Evolutionary conservation across 2,329 filamentous ascomycete genomes (phyloP).

Genomic region (Arthrobotrys sinensis): DNA sequence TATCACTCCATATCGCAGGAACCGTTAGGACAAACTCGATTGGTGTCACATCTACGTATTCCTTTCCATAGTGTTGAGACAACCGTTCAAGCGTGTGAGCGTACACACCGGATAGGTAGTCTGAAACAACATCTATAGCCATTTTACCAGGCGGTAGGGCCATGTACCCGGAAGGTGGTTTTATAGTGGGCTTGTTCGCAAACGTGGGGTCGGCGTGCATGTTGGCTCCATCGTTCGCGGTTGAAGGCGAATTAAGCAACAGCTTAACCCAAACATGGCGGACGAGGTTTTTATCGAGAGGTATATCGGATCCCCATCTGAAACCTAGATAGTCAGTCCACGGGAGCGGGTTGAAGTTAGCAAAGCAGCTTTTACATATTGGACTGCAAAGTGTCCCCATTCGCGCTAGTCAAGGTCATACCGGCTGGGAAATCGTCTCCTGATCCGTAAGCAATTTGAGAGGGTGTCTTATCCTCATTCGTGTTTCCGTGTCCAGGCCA

Average conservation of each 20-base stretch:
- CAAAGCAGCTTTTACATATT: neutral
- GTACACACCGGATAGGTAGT: slow-evolving; percentile 71
- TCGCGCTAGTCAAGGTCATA: neutral
- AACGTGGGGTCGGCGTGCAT: slow-evolving; percentile 60
- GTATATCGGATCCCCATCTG: slow-evolving; percentile 60
- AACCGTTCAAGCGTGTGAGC: slow-evolving; percentile 70
- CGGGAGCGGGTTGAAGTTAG: neutral
- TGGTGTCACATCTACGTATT: slow-evolving; percentile 69
- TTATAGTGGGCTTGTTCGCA: slow-evolving; percentile 47
- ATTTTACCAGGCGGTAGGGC: slow-evolving; percentile 63
- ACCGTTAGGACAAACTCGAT: slow-evolving; percentile 74
- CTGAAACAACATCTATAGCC: slow-evolving; percentile 67
- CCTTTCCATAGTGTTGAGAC: slow-evolving; percentile 68
- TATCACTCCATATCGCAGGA: slow-evolving; percentile 74
- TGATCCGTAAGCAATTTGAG: slow-evolving; percentile 53
- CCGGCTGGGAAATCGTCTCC: slow-evolving; percentile 55
- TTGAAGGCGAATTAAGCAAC: slow-evolving; percentile 57
- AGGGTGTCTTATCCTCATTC: slow-evolving; percentile 55
- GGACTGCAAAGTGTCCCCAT: neutral
- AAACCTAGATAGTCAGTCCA: slow-evolving; percentile 38
- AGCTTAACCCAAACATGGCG: slow-evolving; percentile 59
- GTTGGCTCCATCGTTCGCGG: slow-evolving; percentile 52
- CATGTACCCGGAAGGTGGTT: slow-evolving; percentile 57
- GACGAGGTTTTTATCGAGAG: slow-evolving; percentile 35
- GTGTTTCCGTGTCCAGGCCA: slow-evolving; percentile 56